Percentiles rank a stretch among this genome's conserved stretches.
Evolutionary conservation across 139 green algal species (phyloP).

Genomic region (Deuterostichococcus epilithicus): DNA sequence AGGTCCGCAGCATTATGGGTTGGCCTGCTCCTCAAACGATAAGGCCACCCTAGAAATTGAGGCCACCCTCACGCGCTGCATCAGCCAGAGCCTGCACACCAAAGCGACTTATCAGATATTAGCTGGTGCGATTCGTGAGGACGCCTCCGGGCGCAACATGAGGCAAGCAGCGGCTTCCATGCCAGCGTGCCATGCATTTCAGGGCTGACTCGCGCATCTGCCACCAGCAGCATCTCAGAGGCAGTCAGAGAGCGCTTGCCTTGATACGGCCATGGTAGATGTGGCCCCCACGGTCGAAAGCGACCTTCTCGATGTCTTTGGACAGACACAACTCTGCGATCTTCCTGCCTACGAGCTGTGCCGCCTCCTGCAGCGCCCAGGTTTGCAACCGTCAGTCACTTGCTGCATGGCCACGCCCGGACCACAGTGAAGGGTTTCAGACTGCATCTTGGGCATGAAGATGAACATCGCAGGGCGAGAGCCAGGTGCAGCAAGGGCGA

Average conservation of each 20-base stretch:
- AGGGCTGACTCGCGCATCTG: too few species aligned
- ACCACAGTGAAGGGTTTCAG: not conserved
- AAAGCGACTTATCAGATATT: too few species aligned
- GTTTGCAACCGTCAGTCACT: not conserved
- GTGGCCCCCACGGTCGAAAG: slow-evolving; percentile 93
- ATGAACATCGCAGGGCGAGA: not conserved
- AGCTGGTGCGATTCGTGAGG: too few species aligned
- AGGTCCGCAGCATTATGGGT: too few species aligned
- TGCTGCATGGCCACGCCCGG: not conserved
- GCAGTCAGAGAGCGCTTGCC: slow-evolving; percentile 33
- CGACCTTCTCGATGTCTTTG: slow-evolving; percentile 81
- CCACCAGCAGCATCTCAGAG: too few species aligned
- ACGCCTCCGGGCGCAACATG: too few species aligned
- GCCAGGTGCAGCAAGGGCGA: not conserved
- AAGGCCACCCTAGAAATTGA: not conserved
- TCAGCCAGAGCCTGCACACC: slow-evolving; percentile 2
- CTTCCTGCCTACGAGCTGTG: slow-evolving; percentile 80
- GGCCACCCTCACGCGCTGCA: not conserved
- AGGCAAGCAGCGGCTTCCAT: too few species aligned
- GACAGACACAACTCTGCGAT: slow-evolving; percentile 82
- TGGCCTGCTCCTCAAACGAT: too few species aligned
- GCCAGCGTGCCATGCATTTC: too few species aligned
- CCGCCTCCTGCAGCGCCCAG: slow-evolving; percentile 50
- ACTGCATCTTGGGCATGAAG: not conserved
- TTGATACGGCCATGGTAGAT: slow-evolving; percentile 92